Conservation (phyloP, 2,329 filamentous ascomycete genomes). For the Zymoseptoria pseudotritici region DNA sequence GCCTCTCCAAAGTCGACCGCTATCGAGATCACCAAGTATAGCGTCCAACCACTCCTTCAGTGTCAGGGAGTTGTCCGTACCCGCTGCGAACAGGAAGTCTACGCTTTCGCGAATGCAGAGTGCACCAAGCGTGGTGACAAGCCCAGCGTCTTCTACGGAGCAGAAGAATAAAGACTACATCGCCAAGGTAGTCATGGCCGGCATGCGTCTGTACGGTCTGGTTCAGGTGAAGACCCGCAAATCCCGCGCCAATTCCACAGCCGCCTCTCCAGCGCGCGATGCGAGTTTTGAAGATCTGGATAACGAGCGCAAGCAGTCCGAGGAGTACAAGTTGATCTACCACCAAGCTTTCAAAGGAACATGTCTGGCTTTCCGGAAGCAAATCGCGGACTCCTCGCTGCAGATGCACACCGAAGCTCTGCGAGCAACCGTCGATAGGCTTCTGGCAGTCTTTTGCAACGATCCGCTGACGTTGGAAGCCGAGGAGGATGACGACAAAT, state of each 20-base stretch:
- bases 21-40: conserved; percentile 27
- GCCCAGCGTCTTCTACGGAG: conserved; percentile 13
- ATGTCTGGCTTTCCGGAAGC: conserved; percentile 40
- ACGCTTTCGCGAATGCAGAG: conserved; percentile 22
- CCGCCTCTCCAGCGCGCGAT: conserved; percentile 13
- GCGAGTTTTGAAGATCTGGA: conserved; percentile 12
- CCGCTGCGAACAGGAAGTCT: conserved; percentile 19
- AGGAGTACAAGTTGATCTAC: conserved; percentile 47
- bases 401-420: conserved; percentile 36
- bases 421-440: conserved; percentile 41
- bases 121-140: conserved; percentile 4
- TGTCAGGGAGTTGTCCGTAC: conserved; percentile 13
- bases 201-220: conserved; percentile 46
- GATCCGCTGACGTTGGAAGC: conserved; percentile 33
- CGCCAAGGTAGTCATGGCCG: conserved; percentile 45
- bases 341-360: conserved; percentile 46
- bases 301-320: conserved; percentile 32
- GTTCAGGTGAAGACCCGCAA: conserved; percentile 35
- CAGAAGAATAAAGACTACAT: conserved; percentile 43
- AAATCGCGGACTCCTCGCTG: conserved; percentile 33
- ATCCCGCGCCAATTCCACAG: conserved; percentile 16
- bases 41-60: conserved; percentile 16
- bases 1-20: conserved; percentile 19
- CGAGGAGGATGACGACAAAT: conserved; percentile 11
- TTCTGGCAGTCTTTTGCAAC: conserved; percentile 40